Percentiles rank a stretch among this genome's conserved stretches.
Conservation (phyloP, 345 rosid species). For the Theobroma cacao region DNA sequence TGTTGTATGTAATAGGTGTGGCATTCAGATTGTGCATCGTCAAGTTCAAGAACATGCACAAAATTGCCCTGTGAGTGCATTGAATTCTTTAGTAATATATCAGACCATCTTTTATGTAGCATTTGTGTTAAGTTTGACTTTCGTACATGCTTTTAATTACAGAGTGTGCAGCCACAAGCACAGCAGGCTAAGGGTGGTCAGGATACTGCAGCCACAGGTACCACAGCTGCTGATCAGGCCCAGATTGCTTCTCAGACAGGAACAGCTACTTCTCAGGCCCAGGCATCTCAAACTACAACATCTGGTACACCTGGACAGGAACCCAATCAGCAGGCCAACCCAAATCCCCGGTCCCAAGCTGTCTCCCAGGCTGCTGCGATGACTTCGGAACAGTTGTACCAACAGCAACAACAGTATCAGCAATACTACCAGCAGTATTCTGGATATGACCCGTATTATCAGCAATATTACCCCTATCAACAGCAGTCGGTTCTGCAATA, state of each 20-base stretch:
- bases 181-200: conserved; percentile 40
- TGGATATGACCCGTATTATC: conserved; percentile 52
- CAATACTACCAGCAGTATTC: conserved; percentile 71
- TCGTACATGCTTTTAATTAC: not conserved
- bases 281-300: conserved; percentile 35
- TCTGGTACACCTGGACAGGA: conserved; percentile 34
- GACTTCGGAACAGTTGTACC: conserved; percentile 62
- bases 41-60: conserved; percentile 78
- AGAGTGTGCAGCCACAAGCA: conserved; percentile 65
- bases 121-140: conserved; percentile 8
- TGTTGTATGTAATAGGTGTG: conserved; percentile 69
- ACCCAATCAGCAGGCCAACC: conserved; percentile 28
- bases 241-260: conserved; percentile 41
- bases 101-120: not conserved
- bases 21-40: conserved; percentile 54
- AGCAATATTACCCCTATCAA: conserved; percentile 58
- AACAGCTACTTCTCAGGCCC: conserved; percentile 36
- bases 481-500: conserved; percentile 43
- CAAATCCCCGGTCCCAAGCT: conserved; percentile 36
- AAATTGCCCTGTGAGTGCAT: conserved; percentile 67
- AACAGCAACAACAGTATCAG: conserved; percentile 50
- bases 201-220: conserved; percentile 34
- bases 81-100: not conserved
- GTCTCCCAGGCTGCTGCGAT: conserved; percentile 37
- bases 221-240: conserved; percentile 32